Conservation (phyloP, 1,139 yeast species). For the Suhomyces panamericanus region DNA sequence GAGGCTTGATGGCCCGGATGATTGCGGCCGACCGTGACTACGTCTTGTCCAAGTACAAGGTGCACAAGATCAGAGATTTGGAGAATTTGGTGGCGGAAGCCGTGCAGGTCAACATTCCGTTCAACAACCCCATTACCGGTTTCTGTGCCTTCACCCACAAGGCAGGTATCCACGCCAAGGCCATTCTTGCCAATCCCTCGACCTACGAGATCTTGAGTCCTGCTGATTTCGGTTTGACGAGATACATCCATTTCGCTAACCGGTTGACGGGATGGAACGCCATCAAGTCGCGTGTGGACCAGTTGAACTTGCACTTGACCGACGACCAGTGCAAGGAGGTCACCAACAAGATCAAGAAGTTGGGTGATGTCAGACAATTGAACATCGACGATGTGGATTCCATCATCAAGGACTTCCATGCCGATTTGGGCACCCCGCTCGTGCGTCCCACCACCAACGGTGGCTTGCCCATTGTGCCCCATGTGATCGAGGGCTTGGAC, state of each 20-base stretch:
- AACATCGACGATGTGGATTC: conserved; percentile 97
- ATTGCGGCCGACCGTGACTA: conserved; percentile 98
- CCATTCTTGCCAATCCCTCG: conserved; percentile 96
- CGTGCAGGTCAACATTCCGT: conserved; percentile 94
- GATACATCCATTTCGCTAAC: conserved; percentile 97
- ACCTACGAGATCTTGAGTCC: conserved; percentile 97
- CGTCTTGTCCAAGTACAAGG: conserved; percentile 90
- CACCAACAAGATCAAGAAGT: conserved; percentile 85
- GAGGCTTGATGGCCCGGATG: conserved; percentile 99
- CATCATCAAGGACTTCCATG: conserved; percentile 90
- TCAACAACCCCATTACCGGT: conserved; percentile 98
- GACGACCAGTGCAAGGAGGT: conserved; percentile 96
- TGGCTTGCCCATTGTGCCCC: conserved; percentile 17
- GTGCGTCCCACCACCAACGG: conserved; percentile 18
- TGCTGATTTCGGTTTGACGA: conserved; percentile 88
- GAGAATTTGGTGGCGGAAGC: conserved; percentile 97
- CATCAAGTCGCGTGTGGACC: conserved; percentile 96
- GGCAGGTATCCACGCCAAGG: conserved; percentile 99
- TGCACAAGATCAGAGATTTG: conserved; percentile 92
- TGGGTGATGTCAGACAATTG: conserved; percentile 93
- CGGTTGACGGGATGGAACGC: conserved; percentile 99
- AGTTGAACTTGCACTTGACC: conserved; percentile 82
- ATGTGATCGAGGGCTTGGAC: conserved; percentile 24
- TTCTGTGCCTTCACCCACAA: conserved; percentile 99
- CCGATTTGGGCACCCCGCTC: conserved; percentile 48